Evolutionary conservation across 73 alveolate genomes (phyloP).

Genomic region (Blepharisma stoltei): DNA sequence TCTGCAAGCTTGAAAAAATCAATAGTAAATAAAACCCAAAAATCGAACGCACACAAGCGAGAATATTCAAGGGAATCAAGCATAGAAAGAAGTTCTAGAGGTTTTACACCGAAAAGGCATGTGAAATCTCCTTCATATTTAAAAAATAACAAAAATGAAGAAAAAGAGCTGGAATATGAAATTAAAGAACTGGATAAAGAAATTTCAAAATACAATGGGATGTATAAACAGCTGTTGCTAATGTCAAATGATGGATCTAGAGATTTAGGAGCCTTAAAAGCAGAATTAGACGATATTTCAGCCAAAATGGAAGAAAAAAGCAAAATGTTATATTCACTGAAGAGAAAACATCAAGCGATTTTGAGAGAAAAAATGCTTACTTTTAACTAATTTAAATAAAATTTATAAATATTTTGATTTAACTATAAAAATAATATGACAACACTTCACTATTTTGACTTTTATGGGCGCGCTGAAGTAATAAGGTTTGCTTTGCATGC

Average conservation of each 20-base stretch:
- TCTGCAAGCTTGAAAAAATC: too few relatives aligned
- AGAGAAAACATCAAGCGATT: neutral
- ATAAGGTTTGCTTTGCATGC: too few relatives aligned
- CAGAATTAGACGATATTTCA: neutral
- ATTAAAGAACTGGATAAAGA: neutral
- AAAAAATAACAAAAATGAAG: neutral
- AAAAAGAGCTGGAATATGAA: neutral
- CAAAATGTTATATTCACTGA: neutral
- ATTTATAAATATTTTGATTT: too few relatives aligned
- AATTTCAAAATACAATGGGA: neutral
- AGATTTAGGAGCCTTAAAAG: neutral
- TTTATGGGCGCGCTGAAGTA: constrained; percentile 18
- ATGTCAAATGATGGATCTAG: neutral
- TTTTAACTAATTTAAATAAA: too few relatives aligned
- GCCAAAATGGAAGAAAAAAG: neutral
- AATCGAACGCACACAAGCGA: neutral
- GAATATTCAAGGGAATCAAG: neutral
- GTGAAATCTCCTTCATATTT: constrained; percentile 11
- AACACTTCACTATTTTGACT: constrained; percentile 16
- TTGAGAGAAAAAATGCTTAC: constrained; percentile 10
- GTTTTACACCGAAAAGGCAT: neutral
- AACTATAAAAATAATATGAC: too few relatives aligned
- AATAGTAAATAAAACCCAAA: too few relatives aligned
- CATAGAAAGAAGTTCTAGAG: neutral
- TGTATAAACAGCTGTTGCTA: neutral